Evolutionary conservation across 2,329 filamentous ascomycete genomes (phyloP).

Genomic region (Alternaria panax): DNA sequence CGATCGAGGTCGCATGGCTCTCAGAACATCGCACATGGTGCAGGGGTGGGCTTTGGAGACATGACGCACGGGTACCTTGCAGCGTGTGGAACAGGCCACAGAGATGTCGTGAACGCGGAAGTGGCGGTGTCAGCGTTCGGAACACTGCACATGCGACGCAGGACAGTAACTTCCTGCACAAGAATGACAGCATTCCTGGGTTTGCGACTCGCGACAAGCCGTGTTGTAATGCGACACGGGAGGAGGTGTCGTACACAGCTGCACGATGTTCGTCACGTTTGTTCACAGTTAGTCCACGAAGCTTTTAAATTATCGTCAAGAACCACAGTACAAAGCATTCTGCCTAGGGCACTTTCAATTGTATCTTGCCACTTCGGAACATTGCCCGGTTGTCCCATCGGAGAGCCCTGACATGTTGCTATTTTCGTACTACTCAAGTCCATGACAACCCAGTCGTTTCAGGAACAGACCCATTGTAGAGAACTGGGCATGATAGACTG

Average conservation of each 20-base stretch:
- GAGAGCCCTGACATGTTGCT: background rate
- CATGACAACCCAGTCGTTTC: slow-evolving; percentile 7
- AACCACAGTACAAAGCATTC: background rate
- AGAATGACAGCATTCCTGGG: background rate
- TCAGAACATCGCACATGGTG: background rate
- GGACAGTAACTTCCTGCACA: background rate
- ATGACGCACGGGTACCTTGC: slow-evolving; percentile 14
- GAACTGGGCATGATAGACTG: slow-evolving; percentile 9
- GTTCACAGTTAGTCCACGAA: background rate
- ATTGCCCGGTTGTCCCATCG: background rate
- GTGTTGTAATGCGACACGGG: background rate
- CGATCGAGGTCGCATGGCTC: background rate
- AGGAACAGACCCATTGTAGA: background rate
- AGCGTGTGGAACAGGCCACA: slow-evolving; percentile 6
- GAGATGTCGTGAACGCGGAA: background rate
- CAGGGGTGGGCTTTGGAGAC: background rate
- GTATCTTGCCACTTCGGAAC: background rate
- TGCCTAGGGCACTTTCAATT: background rate
- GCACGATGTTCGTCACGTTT: background rate
- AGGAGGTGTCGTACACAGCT: background rate
- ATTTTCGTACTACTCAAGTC: slow-evolving; percentile 1
- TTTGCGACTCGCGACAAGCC: background rate
- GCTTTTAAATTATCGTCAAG: background rate
- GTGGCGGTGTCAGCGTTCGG: slow-evolving; percentile 10
- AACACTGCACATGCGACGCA: background rate